Evolutionary conservation across 768 basidiomycete species (phyloP).

Genomic region (Leccinum aurantiacum): DNA sequence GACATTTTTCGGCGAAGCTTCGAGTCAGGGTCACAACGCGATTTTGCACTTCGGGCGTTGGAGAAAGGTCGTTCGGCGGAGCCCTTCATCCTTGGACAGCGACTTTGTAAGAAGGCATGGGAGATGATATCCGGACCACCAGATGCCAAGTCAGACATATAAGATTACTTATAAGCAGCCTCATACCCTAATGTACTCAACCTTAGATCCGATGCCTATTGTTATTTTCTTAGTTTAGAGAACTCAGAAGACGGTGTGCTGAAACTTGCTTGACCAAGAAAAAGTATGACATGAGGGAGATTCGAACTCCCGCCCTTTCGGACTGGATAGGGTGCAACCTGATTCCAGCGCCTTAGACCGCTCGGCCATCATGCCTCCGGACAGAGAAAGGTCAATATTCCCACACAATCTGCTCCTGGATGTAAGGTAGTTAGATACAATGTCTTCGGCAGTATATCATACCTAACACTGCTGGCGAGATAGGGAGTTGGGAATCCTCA

Average conservation of each 20-base stretch:
- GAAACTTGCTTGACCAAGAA: constrained; percentile 2
- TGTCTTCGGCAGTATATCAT: not conserved
- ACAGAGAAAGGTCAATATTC: not conserved
- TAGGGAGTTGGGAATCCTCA: not conserved
- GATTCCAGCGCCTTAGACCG: constrained; percentile 61
- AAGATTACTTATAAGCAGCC: constrained; percentile 21
- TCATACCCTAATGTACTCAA: constrained; percentile 24
- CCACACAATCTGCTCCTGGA: not conserved
- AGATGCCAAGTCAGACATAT: constrained; percentile 28
- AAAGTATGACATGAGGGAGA: constrained; percentile 33
- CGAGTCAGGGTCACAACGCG: constrained; percentile 54
- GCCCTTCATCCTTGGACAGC: constrained; percentile 48
- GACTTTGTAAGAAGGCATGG: constrained; percentile 41
- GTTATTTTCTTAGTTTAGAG: not conserved
- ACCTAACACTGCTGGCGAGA: not conserved
- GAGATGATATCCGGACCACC: constrained; percentile 35
- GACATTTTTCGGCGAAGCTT: constrained; percentile 53
- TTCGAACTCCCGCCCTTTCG: constrained; percentile 38
- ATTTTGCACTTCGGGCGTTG: constrained; percentile 58
- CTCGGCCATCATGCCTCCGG: constrained; percentile 48
- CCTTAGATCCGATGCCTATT: constrained; percentile 4
- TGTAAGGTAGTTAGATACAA: not conserved
- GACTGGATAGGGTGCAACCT: constrained; percentile 35
- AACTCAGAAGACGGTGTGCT: not conserved
- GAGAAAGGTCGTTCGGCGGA: constrained; percentile 65